Base-by-base conservation (phyloP, 345 rosid species). In the Aquilaria yunnanensis region DNA sequence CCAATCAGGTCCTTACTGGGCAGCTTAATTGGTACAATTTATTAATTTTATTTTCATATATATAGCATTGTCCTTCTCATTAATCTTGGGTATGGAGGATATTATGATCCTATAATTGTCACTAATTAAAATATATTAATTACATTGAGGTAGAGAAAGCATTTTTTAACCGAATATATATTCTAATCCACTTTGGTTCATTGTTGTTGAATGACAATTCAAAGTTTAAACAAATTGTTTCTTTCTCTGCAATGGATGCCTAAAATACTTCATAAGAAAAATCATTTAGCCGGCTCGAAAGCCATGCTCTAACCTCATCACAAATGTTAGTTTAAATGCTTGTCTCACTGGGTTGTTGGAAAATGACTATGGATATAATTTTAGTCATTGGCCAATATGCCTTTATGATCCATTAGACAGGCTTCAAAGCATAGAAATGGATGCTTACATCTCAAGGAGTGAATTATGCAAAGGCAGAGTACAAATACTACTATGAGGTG, bases 391-490 rank as follows among this genome's bases (percentile, higher is more conserved):
- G 89, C 93, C 89, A 59, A 67, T 69, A 60, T 84, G 87, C 50
- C 82, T 86, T 63, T 80, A 80, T 66, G 12, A 66, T 70, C 83
- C 85, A n/a, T 85, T 85, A 23, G 78, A 80, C 56, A 72, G 89
- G 70, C 80, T 86, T 32, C 82, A 75, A 32, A 82, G 80, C 79
- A 80, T 82, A 67, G 74, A 74, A 74, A 75, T 84, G 81, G 88
- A 84, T 58, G 84, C 87, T 3, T 63, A 59, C 62, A 75, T 75
- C 65, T 82, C 86, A 29, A 84, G 86, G 50, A 87, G 80, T 59
- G 88, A 84, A 69, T 70, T 84, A 53, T 74, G 80, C 58, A n/a
- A 80, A 64, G 61, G 93, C 88, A 68, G 86, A 87, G 61, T 80
- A 84, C 12, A 82, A 66, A 50, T 87, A 80, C 66, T 87, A 88